phyloP scores from a whole-genome alignment of 2,329 filamentous ascomycete species.

The Fusarium sp. region DNA sequence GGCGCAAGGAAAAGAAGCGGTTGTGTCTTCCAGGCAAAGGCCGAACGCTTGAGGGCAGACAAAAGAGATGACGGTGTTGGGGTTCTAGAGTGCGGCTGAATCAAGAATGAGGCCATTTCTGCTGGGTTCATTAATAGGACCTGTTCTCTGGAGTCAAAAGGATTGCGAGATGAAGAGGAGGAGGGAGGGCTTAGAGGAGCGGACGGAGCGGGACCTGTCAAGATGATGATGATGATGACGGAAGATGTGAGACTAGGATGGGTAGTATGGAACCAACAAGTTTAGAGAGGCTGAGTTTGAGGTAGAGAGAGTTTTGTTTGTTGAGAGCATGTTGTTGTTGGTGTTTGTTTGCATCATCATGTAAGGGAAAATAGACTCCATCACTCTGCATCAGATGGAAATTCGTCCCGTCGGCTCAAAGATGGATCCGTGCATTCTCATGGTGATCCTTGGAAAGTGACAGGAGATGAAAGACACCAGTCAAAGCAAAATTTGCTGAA shows the following conservation, averaged over 20 bases:
- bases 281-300: neutral
- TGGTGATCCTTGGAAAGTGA: neutral
- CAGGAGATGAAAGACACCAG: neutral
- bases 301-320: slow-evolving; percentile 1
- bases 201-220: slow-evolving; percentile 5
- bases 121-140: neutral
- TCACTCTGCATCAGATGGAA: slow-evolving; percentile 3
- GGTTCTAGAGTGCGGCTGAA: slow-evolving; percentile 15
- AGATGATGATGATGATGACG: neutral
- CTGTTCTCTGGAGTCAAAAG: neutral
- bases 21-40: slow-evolving; percentile 24
- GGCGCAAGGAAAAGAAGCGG: slow-evolving; percentile 23
- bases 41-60: neutral
- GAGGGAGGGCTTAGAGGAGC: neutral
- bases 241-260: slow-evolving; percentile 1
- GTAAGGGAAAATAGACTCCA: slow-evolving; percentile 4
- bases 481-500: neutral
- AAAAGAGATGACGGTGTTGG: neutral
- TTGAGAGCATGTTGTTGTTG: neutral
- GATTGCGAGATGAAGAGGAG: neutral
- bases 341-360: neutral
- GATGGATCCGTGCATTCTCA: slow-evolving; percentile 5
- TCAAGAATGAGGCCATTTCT: slow-evolving; percentile 13
- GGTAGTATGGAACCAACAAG: neutral
- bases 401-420: slow-evolving; percentile 8